Evolutionary conservation across 1,139 yeast genomes (phyloP).

Genomic region (Lodderomyces orthopsilosis): DNA sequence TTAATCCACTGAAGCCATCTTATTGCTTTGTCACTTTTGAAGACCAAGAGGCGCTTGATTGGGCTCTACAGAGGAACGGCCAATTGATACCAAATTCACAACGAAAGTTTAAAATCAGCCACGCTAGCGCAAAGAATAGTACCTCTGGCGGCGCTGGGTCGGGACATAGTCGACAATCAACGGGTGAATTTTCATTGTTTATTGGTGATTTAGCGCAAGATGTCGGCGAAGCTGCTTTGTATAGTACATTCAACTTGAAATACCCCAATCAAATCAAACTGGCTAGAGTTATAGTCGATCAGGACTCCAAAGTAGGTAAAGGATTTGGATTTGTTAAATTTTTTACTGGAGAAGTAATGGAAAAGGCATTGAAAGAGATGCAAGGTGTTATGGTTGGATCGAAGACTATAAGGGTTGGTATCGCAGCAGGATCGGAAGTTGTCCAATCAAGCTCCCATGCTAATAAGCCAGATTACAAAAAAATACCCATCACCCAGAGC

Average conservation of each 20-base stretch:
- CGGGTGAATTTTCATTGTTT: slow-evolving; percentile 32
- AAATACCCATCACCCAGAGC: slow-evolving; percentile 20
- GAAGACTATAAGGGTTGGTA: slow-evolving; percentile 67
- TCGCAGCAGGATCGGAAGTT: slow-evolving; percentile 24
- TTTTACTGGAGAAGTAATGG: slow-evolving; percentile 66
- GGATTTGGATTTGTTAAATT: slow-evolving; percentile 95
- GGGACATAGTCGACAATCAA: neutral
- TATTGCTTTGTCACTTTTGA: slow-evolving; percentile 87
- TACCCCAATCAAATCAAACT: slow-evolving; percentile 73
- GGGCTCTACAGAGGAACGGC: slow-evolving; percentile 71
- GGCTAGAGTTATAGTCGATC: slow-evolving; percentile 84
- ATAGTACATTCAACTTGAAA: slow-evolving; percentile 65
- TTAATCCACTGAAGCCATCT: slow-evolving; percentile 23
- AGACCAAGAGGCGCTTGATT: slow-evolving; percentile 61
- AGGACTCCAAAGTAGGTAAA: slow-evolving; percentile 68
- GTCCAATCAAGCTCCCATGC: slow-evolving; percentile 8
- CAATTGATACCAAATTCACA: slow-evolving; percentile 57
- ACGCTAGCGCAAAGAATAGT: slow-evolving; percentile 64
- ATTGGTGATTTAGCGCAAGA: slow-evolving; percentile 84
- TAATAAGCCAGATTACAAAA: slow-evolving; percentile 9
- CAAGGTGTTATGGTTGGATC: slow-evolving; percentile 75
- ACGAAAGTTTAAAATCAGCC: slow-evolving; percentile 68
- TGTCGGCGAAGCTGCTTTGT: slow-evolving; percentile 68
- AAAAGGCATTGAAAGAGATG: slow-evolving; percentile 76
- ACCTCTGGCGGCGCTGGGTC: slow-evolving; percentile 2